Evolutionary conservation across 768 basidiomycete genomes (phyloP).

Genomic region (Pleurotus tuber-regium): DNA sequence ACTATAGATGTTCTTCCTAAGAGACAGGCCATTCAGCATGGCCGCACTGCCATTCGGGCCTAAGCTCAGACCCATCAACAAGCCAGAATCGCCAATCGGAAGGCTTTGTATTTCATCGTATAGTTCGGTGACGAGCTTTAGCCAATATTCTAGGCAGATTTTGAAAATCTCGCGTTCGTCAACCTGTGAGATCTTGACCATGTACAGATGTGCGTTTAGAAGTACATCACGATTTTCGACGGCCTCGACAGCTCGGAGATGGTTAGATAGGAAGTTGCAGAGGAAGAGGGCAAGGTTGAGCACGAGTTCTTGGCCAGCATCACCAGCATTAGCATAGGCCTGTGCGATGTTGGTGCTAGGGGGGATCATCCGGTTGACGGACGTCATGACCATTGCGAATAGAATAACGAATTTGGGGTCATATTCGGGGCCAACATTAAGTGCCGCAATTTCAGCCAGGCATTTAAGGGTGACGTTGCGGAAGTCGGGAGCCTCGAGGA

Average conservation of each 20-base stretch:
- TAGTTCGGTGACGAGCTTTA: slow-evolving; percentile 91
- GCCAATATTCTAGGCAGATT: slow-evolving; percentile 98
- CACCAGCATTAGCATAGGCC: slow-evolving; percentile 86
- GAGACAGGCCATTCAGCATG: slow-evolving; percentile 72
- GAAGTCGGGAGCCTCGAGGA: slow-evolving; percentile 95
- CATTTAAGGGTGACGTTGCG: slow-evolving; percentile 97
- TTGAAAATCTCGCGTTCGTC: slow-evolving; percentile 99
- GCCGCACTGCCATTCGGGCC: slow-evolving; percentile 64
- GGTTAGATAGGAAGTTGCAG: slow-evolving; percentile 91
- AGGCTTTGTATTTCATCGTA: slow-evolving; percentile 96
- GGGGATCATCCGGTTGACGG: slow-evolving; percentile 94
- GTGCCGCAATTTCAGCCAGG: slow-evolving; percentile 91
- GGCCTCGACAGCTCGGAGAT: slow-evolving; percentile 92
- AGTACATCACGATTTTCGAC: slow-evolving; percentile 88
- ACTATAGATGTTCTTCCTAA: slow-evolving; percentile 93
- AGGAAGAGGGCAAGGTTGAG: slow-evolving; percentile 98
- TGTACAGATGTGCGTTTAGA: slow-evolving; percentile 95
- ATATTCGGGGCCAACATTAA: slow-evolving; percentile 95
- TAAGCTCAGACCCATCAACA: slow-evolving; percentile 87
- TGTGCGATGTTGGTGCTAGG: slow-evolving; percentile 92
- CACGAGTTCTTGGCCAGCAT: slow-evolving; percentile 94
- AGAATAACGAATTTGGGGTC: slow-evolving; percentile 97
- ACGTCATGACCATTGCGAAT: slow-evolving; percentile 98
- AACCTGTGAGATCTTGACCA: slow-evolving; percentile 97
- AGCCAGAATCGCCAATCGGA: slow-evolving; percentile 81